Conservation (phyloP, 305 asterid genomes). For the Solanum hybrid region DNA sequence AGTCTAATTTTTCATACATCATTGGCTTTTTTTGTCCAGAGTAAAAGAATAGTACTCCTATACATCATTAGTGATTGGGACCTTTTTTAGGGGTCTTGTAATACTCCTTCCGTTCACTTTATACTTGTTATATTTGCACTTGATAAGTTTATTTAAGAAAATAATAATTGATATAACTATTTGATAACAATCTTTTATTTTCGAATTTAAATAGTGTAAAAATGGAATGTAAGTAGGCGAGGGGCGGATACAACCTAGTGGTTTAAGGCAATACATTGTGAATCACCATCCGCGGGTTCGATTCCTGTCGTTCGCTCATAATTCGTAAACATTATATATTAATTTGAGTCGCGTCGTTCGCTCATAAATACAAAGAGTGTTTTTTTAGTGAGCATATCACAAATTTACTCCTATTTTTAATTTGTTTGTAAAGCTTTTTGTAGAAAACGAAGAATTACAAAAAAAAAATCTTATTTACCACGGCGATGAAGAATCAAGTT, state of each 20-base stretch:
- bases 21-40: not conserved
- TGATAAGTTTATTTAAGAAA: not conserved
- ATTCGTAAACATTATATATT: no score
- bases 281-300: not conserved
- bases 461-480: not conserved
- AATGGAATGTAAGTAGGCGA: not conserved
- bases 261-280: not conserved
- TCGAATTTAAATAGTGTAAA: not conserved
- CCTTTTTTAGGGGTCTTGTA: not conserved
- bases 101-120: not conserved
- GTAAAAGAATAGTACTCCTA: not conserved
- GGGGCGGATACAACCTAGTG: not conserved
- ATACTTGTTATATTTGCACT: not conserved
- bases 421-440: not conserved
- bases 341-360: not conserved
- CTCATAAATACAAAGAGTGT: not conserved
- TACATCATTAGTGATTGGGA: not conserved
- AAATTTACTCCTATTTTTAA: not conserved
- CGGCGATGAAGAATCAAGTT: not conserved
- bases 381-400: not conserved
- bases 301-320: not conserved
- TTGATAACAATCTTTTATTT: not conserved
- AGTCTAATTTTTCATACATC: not conserved
- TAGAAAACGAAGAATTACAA: not conserved
- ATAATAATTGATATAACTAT: not conserved